phyloP scores from a whole-genome alignment of 2,329 filamentous ascomycete genomes.

The Botrytis medusae region DNA sequence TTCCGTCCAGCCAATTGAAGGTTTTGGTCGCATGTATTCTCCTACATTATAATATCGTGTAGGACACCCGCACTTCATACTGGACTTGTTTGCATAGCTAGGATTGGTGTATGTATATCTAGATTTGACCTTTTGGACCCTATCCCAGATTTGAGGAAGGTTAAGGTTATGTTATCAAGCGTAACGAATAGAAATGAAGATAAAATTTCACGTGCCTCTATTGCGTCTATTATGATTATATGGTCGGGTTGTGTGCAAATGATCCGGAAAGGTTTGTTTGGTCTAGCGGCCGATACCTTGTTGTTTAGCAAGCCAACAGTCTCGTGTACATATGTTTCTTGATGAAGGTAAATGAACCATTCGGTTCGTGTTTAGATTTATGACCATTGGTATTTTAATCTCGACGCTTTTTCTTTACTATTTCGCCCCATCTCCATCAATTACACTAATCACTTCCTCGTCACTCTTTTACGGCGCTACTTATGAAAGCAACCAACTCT shows the following conservation, averaged over 20 bases:
- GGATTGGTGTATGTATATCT: slow-evolving; percentile 36
- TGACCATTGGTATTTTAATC: background rate
- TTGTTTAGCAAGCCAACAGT: background rate
- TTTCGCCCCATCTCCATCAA: background rate
- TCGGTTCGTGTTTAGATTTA: background rate
- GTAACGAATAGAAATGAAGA: slow-evolving; percentile 9
- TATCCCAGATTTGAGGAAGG: background rate
- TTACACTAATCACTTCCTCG: background rate
- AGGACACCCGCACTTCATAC: slow-evolving; percentile 9
- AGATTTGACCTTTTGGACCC: slow-evolving; percentile 10
- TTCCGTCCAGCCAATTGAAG: slow-evolving; percentile 28
- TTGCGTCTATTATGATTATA: background rate
- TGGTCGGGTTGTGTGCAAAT: background rate
- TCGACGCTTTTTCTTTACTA: too few species aligned
- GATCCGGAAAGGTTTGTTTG: background rate
- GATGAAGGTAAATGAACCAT: background rate
- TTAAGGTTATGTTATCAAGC: slow-evolving; percentile 10
- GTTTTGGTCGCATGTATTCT: slow-evolving; percentile 25
- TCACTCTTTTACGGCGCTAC: background rate
- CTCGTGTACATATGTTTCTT: too few species aligned
- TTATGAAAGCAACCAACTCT: slow-evolving; percentile 22
- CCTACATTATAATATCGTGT: slow-evolving; percentile 24
- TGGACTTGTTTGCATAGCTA: slow-evolving; percentile 36
- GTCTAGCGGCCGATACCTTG: background rate
- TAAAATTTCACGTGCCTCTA: background rate